phyloP scores from a whole-genome alignment of 2,329 filamentous ascomycete genomes.

The Diplodia corticola region DNA sequence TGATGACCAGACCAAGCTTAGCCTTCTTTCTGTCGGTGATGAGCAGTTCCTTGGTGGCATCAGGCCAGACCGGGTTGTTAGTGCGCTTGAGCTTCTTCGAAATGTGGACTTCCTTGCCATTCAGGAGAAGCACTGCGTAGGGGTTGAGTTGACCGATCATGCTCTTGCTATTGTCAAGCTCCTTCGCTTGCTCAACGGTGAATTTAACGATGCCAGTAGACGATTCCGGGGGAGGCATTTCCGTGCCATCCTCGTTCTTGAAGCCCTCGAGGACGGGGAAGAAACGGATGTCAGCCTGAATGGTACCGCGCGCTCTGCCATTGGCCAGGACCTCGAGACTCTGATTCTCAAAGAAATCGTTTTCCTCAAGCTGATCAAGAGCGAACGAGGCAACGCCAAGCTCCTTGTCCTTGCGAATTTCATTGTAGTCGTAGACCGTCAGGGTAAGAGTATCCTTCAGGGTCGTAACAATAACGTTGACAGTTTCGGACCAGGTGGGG shows the following conservation, averaged over 20 bases:
- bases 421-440: conserved; percentile 88
- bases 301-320: conserved; percentile 77
- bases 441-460: conserved; percentile 86
- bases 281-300: conserved; percentile 85
- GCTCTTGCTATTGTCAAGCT: conserved; percentile 89
- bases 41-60: conserved; percentile 89
- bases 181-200: conserved; percentile 93
- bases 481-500: conserved; percentile 93
- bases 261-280: conserved; percentile 83
- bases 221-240: conserved; percentile 79
- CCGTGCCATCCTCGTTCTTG: conserved; percentile 72
- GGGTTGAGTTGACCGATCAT: conserved; percentile 88
- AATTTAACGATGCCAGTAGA: conserved; percentile 94
- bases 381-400: conserved; percentile 83
- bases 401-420: conserved; percentile 94
- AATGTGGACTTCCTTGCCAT: conserved; percentile 84
- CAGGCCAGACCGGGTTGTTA: conserved; percentile 95
- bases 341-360: conserved; percentile 78
- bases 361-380: conserved; percentile 76
- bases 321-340: conserved; percentile 80
- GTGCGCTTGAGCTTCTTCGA: conserved; percentile 94
- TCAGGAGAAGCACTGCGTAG: conserved; percentile 84
- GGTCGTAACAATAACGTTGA: conserved; percentile 91
- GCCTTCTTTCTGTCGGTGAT: conserved; percentile 92
- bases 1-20: conserved; percentile 87